These are phyloP conservation scores for Pseudocercospora crystallina DNA, from an alignment of 2,329 filamentous ascomycete species.

Conservation along the genomic window DNA sequence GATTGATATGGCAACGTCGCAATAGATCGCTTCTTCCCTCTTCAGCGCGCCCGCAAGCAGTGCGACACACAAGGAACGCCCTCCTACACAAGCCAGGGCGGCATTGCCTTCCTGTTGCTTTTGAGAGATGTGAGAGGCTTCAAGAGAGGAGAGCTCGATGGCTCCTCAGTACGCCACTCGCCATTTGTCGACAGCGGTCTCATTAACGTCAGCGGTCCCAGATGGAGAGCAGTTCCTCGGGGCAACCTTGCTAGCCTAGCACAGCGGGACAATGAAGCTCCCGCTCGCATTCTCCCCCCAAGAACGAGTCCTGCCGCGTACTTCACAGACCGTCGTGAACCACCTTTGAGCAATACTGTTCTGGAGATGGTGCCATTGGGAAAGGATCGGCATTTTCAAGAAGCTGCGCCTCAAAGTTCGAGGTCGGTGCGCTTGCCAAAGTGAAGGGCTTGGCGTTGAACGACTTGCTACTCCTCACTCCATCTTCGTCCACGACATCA, in stretches of 20 bases:
- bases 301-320: background rate
- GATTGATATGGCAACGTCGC: no score
- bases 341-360: no score
- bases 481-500: no score
- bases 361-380: no score
- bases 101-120: background rate
- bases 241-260: background rate
- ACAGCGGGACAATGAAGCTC: background rate
- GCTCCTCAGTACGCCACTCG: no score
- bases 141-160: no score
- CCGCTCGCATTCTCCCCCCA: background rate
- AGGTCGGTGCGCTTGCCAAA: no score
- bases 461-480: no score
- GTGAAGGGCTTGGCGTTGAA: no score
- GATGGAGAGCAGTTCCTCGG: background rate
- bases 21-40: no score
- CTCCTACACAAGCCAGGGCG: background rate
- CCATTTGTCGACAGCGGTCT: background rate
- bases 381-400: no score
- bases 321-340: background rate
- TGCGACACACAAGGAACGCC: conserved; percentile 6
- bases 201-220: background rate
- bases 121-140: background rate
- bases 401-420: no score
- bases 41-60: background rate